Evolutionary conservation across 352 stramenopile species (phyloP), one percentile per base, ranked within the genome.

Genomic region (Phytophthora colocasiae): DNA sequence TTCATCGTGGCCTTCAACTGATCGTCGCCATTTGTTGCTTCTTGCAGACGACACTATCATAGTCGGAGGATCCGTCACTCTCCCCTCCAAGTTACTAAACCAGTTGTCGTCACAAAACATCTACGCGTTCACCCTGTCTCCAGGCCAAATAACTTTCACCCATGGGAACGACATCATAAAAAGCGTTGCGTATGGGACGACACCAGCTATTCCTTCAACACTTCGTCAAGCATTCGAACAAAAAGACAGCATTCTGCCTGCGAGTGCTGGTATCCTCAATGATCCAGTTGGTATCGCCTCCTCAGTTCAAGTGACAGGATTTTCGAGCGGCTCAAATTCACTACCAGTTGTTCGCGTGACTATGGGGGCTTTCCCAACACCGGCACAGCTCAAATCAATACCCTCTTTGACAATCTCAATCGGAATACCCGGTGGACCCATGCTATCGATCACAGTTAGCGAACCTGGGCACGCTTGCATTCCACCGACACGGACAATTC

Each of bases 391-490:
- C 11, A 57, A 40, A 34, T n/a, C 48, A 15, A n/a, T 47, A 9
- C 31, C 36, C 19, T 69, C 59, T 2, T n/a, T 58, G 15, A 55
- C 43, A 17, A 27, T 71, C 45, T 51, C 65, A 12, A 34, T 85
- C 26, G 61, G 64, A 26, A 38, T 85, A 11, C 69, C 77, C 11
- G 77, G 74, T 19, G 44, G 71, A 0, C 29, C 67, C 1, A 49
- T 62, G n/a, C 34, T 89, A 17, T 59, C 7, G 1, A 53, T 87
- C 5, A 22, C 38, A 19, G 7, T 89, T 9, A 19, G 49, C 2
- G 69, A 82, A 12, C 78, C 81, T 14, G 70, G 71, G 5, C 27
- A 22, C 4, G 80, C 81, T 14, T 90, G 81, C 19, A 75, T 63
- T 36, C 52, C 56, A 1, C 51, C 65, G 7, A 40, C 59, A 0